Conservation (phyloP, 169 alveolate species). For the Cryptosporidium bovis region DNA sequence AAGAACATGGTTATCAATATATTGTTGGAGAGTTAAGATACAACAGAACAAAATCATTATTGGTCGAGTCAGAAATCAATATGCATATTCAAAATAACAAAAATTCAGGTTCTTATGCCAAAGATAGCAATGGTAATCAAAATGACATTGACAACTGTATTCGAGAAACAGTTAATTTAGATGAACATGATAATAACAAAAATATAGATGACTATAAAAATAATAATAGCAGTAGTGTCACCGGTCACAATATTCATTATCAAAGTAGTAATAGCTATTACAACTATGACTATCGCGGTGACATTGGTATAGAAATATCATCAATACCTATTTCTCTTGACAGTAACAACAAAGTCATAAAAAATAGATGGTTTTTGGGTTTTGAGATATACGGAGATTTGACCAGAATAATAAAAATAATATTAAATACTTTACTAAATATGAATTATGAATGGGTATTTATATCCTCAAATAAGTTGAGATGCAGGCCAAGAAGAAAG, state of each 20-base stretch:
- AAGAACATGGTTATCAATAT: too few species aligned
- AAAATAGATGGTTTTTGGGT: slow-evolving; percentile 66
- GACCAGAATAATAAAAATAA: slow-evolving; percentile 30
- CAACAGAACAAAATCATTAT: too few species aligned
- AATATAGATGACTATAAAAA: too few species aligned
- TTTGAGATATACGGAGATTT: slow-evolving; percentile 56
- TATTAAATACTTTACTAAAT: slow-evolving; percentile 17
- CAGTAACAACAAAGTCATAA: neutral
- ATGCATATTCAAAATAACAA: too few species aligned
- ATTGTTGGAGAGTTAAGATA: too few species aligned
- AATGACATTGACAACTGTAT: too few species aligned
- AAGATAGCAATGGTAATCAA: too few species aligned
- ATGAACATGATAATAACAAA: too few species aligned
- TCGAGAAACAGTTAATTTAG: too few species aligned
- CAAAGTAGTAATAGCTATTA: neutral
- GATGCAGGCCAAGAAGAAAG: slow-evolving; percentile 36
- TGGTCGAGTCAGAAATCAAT: too few species aligned
- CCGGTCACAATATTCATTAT: neutral
- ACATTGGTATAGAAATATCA: slow-evolving; percentile 25
- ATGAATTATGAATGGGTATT: slow-evolving; percentile 65
- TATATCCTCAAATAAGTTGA: slow-evolving; percentile 33
- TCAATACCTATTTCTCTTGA: slow-evolving; percentile 29
- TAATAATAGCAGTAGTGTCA: too few species aligned
- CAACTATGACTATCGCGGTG: neutral
- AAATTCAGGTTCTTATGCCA: too few species aligned